Percentiles rank a stretch among this genome's conserved stretches.
phyloP scores from a whole-genome alignment of 1,284 basidiomycete genomes.

The Sphaerobolus stellatus region DNA sequence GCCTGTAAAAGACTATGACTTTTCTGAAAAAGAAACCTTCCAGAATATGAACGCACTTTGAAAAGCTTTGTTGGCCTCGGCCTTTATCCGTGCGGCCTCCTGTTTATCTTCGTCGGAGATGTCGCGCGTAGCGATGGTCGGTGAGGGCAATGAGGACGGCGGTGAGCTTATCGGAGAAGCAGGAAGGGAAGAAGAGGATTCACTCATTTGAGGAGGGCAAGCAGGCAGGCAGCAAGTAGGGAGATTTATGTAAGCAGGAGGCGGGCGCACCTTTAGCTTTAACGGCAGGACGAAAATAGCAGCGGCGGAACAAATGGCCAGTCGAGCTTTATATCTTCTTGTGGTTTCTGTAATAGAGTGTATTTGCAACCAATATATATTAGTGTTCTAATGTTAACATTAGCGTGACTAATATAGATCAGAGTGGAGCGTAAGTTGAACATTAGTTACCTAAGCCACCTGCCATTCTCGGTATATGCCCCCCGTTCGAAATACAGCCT shows the following conservation, averaged over 20 bases:
- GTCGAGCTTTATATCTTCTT: no score
- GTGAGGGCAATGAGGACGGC: slow-evolving; percentile 55
- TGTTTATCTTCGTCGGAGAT: slow-evolving; percentile 70
- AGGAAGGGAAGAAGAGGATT: slow-evolving; percentile 45
- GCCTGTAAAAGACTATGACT: slow-evolving; percentile 31
- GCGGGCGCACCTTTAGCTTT: no score
- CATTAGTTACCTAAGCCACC: no score
- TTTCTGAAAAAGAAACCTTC: slow-evolving; percentile 19
- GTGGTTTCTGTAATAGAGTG: no score
- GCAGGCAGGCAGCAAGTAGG: background rate
- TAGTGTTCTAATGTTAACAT: no score
- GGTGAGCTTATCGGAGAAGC: slow-evolving; percentile 51
- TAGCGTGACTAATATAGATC: no score
- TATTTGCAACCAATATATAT: no score
- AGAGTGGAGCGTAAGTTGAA: no score
- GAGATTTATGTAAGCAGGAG: slow-evolving; percentile 2
- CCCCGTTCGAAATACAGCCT: no score
- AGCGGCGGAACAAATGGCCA: no score
- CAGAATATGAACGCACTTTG: slow-evolving; percentile 47
- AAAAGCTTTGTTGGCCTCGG: slow-evolving; percentile 86
- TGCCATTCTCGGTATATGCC: no score
- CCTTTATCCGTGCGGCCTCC: slow-evolving; percentile 72
- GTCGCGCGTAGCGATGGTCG: slow-evolving; percentile 45
- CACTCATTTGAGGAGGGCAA: slow-evolving; percentile 41
- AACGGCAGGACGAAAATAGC: no score